Evolutionary conservation across 1,284 basidiomycete species (phyloP), one percentile per base, ranked within the genome.

Genomic region (Farysia itapuensis): DNA sequence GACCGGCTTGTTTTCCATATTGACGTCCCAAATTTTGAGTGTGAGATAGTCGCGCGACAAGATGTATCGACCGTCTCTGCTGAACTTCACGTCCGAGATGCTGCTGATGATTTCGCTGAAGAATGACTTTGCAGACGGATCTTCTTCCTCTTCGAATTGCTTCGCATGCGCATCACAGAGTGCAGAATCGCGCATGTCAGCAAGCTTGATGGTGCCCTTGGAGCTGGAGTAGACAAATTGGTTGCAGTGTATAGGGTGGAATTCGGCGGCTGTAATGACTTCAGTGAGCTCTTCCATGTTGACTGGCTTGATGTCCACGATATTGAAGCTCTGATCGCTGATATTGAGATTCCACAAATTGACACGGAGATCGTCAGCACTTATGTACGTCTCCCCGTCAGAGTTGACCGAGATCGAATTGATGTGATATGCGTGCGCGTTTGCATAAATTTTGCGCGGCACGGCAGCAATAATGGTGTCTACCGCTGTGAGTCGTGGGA

Each of bases 21-120:
- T 95, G 79, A 98, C 85, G 78, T 98, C 95, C 95, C 95, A 99
- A 73, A 99, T 94, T 83, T 97, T 96, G 70, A 99, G 82, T 36
- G 93, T 95, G 28, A 99, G 81, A 78, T 98, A 98, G 80, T 99
- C 95, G 59, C 95, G 84, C 44, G 93, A 90, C 34, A 99, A 82
- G 68, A 98, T 95, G 80, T 96, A 96, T 51, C 93, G 86, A 1
- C 95, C 95, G 71, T 98, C 95, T 49, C 87, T 87, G 60, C 90
- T 94, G 81, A 99, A 99, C 79, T 97, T 97, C 79, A 99, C 94
- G 78, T 99, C 95, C 33, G 95, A 97, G 75, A 99, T 97, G 39
- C 94, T 97, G 6, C 93, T 97, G 65, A 99, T 98, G 75, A 98
- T 99, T 80, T 99, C 95, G n/a, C 91, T 95, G 80, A 99, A 99